Evolutionary conservation across 139 green algal genomes (phyloP).

Genomic region (Monoraphidium neglectum): DNA sequence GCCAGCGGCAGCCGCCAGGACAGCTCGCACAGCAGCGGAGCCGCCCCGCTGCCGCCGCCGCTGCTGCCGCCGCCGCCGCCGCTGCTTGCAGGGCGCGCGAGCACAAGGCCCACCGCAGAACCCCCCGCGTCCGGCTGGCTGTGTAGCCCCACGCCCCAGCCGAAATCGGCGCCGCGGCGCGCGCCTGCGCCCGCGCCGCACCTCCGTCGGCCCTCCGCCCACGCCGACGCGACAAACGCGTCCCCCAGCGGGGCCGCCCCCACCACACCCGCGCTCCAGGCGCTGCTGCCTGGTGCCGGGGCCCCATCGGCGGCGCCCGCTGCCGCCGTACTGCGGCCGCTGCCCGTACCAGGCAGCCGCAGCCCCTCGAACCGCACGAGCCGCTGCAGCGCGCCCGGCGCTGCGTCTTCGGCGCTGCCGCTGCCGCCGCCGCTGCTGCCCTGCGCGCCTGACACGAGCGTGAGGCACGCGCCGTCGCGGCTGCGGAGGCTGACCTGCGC

Average conservation of each 20-base stretch:
- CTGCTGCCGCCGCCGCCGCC: background rate
- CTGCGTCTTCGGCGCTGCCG: too few species aligned
- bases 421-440: too few species aligned
- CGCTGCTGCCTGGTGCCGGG: too few species aligned
- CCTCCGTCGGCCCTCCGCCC: constrained; percentile 13
- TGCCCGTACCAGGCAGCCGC: too few species aligned
- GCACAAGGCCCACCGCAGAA: constrained; percentile 12
- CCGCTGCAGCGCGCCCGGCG: too few species aligned
- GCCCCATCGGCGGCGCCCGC: too few species aligned
- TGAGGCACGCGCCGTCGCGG: too few species aligned
- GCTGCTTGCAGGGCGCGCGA: constrained; percentile 2
- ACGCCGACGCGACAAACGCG: constrained; percentile 17
- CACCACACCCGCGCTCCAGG: background rate
- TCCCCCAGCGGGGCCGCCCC: constrained; percentile 15
- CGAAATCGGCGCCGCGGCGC: background rate
- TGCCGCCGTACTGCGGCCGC: too few species aligned
- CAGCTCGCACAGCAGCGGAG: constrained; percentile 19
- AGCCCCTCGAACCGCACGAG: too few species aligned
- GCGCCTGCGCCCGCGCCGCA: too few species aligned
- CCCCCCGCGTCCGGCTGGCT: constrained; percentile 5
- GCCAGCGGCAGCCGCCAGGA: constrained; percentile 14
- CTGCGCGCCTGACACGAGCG: too few species aligned
- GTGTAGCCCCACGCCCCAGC: constrained; percentile 28
- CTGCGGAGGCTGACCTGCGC: too few species aligned
- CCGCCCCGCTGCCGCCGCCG: background rate